Evolutionary conservation across 139 green algal genomes (phyloP).

Genomic region (Chlorella sp.): DNA sequence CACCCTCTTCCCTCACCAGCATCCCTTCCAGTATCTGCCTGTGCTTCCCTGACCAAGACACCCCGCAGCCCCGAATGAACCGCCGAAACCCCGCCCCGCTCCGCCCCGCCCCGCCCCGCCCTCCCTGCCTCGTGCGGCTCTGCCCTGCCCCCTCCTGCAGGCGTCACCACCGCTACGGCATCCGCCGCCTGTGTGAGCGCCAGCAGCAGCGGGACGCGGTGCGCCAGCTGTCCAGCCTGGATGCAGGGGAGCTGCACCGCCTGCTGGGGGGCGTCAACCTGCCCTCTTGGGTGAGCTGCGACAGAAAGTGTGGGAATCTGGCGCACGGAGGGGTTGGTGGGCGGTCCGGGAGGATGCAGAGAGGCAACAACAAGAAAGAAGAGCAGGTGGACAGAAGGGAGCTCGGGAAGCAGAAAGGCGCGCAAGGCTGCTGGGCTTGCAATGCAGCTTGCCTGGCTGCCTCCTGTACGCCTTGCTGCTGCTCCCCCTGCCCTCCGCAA

Average conservation of each 20-base stretch:
- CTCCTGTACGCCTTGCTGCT: not conserved
- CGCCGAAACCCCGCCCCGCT: too few relatives aligned
- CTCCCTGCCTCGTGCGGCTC: too few relatives aligned
- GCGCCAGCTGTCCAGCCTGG: not conserved
- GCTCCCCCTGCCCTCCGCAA: too few relatives aligned
- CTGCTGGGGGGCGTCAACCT: slow-evolving; percentile 16
- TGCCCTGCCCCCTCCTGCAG: not conserved
- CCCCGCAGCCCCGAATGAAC: too few relatives aligned
- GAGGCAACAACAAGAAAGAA: not conserved
- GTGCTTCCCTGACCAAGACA: too few relatives aligned
- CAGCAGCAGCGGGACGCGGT: slow-evolving; percentile 5
- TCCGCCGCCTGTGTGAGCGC: not conserved
- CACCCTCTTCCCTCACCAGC: too few relatives aligned
- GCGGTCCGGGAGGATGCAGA: not conserved
- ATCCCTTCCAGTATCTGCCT: too few relatives aligned
- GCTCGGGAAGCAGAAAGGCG: not conserved
- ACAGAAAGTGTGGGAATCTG: too few relatives aligned
- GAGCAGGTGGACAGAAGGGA: not conserved
- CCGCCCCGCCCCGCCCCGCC: too few relatives aligned
- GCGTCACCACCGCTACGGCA: not conserved
- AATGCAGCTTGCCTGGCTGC: not conserved
- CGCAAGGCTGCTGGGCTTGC: not conserved
- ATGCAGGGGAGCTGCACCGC: not conserved
- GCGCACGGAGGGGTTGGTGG: not conserved
- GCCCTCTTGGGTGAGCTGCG: not conserved